Conservation (phyloP, 2,329 filamentous ascomycete genomes). For the Monosporascus sp. region DNA sequence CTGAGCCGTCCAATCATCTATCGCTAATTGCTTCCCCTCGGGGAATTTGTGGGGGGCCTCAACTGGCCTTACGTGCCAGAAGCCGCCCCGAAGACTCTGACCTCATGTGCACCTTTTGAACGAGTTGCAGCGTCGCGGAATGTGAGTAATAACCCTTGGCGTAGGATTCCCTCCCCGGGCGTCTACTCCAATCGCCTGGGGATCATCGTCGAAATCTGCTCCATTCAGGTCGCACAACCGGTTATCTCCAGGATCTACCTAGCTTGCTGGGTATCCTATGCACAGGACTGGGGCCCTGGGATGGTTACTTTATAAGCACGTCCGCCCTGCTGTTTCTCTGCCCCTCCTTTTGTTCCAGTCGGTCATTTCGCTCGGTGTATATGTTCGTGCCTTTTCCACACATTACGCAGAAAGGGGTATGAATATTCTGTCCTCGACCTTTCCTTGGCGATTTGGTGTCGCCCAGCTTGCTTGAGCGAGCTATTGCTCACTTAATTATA, state of each 20-base stretch:
- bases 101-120: background rate
- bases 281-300: background rate
- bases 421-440: too few relatives aligned
- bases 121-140: background rate
- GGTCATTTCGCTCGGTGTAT: background rate
- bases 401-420: too few relatives aligned
- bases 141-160: background rate
- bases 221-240: background rate
- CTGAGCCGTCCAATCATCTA: background rate
- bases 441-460: too few relatives aligned
- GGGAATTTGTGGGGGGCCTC: background rate
- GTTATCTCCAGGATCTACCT: too few relatives aligned
- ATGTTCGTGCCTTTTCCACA: too few relatives aligned
- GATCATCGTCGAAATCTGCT: background rate
- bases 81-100: background rate
- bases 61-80: background rate
- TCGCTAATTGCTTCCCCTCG: background rate
- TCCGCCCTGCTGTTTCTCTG: background rate
- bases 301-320: background rate
- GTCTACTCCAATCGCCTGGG: background rate
- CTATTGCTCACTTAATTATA: too few relatives aligned
- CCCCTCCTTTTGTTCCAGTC: background rate
- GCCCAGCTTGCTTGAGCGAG: too few relatives aligned
- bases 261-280: too few relatives aligned
- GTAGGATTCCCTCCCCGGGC: background rate